Base-by-base conservation (phyloP, 495 filamentous ascomycete genomes). In the Aspergillus asperescens region DNA sequence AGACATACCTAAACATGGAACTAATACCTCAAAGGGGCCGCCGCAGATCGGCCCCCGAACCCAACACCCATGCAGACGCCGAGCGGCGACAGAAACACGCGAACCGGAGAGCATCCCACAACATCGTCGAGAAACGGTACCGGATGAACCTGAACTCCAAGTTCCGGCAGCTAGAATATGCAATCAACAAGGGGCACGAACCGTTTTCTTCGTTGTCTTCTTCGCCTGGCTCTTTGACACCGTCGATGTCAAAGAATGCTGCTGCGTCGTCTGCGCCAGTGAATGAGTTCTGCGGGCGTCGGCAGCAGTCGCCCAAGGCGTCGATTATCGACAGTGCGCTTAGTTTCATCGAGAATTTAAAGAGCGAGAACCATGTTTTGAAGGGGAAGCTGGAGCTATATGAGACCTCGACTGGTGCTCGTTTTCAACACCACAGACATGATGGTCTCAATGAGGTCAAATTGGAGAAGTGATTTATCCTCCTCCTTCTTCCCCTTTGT, bases 71-170 rank as follows among this genome's bases (percentile, higher is more conserved):
- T n/a, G n/a, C 27, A 13, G 46, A 49, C 2, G 1, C 12, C 2
- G 46, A 39, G 9, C 46, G 5, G n/a, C 20, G 15, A 19, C 3
- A n/a, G 2, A 54, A 54, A 39, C 20, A 45, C 16, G 23, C 15
- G 32, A 46, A 16, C 24, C 31, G 51, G 1, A 22, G 51, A 9
- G 42, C 34, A 7, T 54, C 51, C 23, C 51, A 54, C 35, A 54
- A 54, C 25, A 16, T 47, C 42, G 51, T 54, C 25, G 51, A 54
- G 32, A 54, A 54, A 24, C 51, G 51, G 3, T 54, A 54, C 51
- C 51, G 51, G 0, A 22, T 47, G 3, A 54, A 54, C 16, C 51
- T 54, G 7, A 54, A 54, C 24, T 13, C 7, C 5, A 54, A 54
- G 24, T 54, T 54, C 42, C 16, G 7, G 1, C 1, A 18, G 13